Evolutionary conservation across 1,139 yeast genomes (phyloP), one percentile per base, ranked within the genome.

Genomic region (Meyerozyma guilliermondii): DNA sequence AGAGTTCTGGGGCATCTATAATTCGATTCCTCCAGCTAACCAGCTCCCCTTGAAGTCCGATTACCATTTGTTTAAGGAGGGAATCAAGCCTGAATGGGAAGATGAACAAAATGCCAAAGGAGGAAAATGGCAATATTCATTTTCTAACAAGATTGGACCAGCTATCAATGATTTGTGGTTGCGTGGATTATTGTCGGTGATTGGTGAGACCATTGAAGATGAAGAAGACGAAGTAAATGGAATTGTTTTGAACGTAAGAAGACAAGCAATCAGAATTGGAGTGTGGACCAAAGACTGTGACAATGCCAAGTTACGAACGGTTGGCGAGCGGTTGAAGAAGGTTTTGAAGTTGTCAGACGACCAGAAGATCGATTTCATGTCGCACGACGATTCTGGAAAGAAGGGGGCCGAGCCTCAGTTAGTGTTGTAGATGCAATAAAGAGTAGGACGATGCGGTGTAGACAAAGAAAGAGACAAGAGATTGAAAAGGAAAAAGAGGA

Each of bases 21-120:
- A 92, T 68, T 86, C 95, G 42, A 84, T 92, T 56, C 98, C 98
- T 51, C 83, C 82, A 56, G 96, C 96, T 43, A 80, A 83, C 53
- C 96, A 89, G 62, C 78, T 92, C 60, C 98, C 98, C 51, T 66
- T 84, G 56, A 87, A 85, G 67, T 87, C 97, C 11, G 98, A 94
- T 66, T 92, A 92, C 71, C 96, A 94, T 64, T 80, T 92, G 61
- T 92, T 94, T 76, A 87, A 92, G 70, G 87, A 86, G 62, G 96
- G 92, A 44, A 82, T 94, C 57, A 86, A 89, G 65, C 99, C 98
- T 44, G 98, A 92, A 74, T 92, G 99, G 99, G 99, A 92, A 75
- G 98, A 92, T 67, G 75, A 71, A 43, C 78, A 81, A 54, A 94
- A 94, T 70, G 67, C 89, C 49, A 76, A 82, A 55, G 98, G 99